A percentile compares a stretch with the other conserved stretches of the same genome.
phyloP scores from a whole-genome alignment of 2,329 filamentous ascomycete species.

The Fusarium drepaniforme region DNA sequence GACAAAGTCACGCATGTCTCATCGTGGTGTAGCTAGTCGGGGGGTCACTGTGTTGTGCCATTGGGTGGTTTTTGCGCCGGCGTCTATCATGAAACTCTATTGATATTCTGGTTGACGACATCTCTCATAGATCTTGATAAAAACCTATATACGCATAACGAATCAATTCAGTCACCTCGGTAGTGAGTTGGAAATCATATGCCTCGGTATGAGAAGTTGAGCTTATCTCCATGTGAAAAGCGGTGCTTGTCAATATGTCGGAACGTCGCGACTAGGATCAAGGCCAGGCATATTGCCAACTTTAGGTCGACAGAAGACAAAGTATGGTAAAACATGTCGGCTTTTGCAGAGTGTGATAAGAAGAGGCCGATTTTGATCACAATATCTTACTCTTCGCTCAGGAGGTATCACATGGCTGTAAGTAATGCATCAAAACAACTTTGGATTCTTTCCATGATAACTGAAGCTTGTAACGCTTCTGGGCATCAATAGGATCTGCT shows the following conservation, averaged over 20 bases:
- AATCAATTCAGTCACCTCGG: background rate
- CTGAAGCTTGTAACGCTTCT: background rate
- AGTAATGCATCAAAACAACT: background rate
- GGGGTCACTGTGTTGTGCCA: background rate
- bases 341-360: background rate
- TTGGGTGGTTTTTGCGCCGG: background rate
- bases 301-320: background rate
- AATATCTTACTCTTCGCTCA: background rate
- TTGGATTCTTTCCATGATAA: background rate
- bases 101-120: background rate
- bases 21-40: background rate
- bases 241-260: background rate
- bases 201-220: background rate
- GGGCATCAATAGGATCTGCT: too few species aligned
- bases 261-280: background rate
- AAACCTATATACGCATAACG: rapidly evolving
- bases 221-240: background rate
- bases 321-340: background rate
- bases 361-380: background rate
- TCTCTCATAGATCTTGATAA: background rate
- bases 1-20: background rate
- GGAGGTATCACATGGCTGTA: background rate
- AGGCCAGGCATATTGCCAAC: background rate
- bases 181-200: background rate
- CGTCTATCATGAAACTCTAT: background rate